These are phyloP conservation scores for Irpex lacteus DNA, from an alignment of 1,284 basidiomycete genomes.

Conservation along the genomic window DNA sequence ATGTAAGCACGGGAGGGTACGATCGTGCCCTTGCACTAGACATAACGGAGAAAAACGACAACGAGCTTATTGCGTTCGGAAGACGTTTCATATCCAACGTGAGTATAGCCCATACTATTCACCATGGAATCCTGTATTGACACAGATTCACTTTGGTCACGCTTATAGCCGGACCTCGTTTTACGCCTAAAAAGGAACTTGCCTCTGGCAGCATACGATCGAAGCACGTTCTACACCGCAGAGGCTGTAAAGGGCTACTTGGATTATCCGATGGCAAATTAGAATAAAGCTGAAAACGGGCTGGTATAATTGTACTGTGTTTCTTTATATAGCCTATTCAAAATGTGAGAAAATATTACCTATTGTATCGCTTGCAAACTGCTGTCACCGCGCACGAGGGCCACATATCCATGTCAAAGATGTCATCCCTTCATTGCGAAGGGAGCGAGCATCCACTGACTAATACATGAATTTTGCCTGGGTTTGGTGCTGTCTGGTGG, in stretches of 20 bases:
- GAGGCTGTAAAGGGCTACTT: slow-evolving; percentile 33
- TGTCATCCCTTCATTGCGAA: no score
- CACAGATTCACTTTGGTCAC: neutral
- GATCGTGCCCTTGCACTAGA: slow-evolving; percentile 22
- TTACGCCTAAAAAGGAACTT: slow-evolving; percentile 34
- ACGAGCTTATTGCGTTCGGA: slow-evolving; percentile 41
- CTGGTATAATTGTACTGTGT: neutral
- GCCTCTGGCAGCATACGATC: slow-evolving; percentile 29
- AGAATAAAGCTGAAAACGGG: neutral
- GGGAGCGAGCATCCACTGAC: no score
- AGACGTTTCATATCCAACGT: slow-evolving; percentile 44
- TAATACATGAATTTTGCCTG: no score
- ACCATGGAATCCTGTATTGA: neutral
- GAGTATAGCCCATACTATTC: slow-evolving; percentile 11
- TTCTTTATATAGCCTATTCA: no score
- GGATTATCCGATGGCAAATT: slow-evolving; percentile 32
- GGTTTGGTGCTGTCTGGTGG: no score
- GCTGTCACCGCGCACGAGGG: no score
- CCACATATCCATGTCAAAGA: no score
- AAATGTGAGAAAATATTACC: no score
- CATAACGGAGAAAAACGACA: slow-evolving; percentile 26
- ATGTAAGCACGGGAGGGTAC: slow-evolving; percentile 37
- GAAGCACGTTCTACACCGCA: slow-evolving; percentile 32
- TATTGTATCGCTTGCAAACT: no score
- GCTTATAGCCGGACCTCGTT: slow-evolving; percentile 43